Evolutionary conservation across 257 asterid genomes (phyloP).

Genomic region (Ballota nigra): DNA sequence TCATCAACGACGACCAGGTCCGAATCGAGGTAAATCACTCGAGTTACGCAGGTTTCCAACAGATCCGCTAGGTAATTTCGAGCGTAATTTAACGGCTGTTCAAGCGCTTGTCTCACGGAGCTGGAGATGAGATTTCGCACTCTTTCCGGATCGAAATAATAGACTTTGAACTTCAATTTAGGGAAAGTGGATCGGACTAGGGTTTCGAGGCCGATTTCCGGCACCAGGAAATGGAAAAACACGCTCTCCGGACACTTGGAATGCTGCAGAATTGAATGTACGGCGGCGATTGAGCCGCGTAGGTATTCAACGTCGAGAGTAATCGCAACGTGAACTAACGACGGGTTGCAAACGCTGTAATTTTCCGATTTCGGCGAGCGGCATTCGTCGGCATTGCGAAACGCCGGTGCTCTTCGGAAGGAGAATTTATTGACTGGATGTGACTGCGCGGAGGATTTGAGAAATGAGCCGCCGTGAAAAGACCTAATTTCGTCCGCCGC

Average conservation of each 20-base stretch:
- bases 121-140: constrained; percentile 51
- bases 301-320: constrained; percentile 59
- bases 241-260: constrained; percentile 57
- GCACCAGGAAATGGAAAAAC: constrained; percentile 59
- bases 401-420: constrained; percentile 33
- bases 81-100: constrained; percentile 71
- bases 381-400: constrained; percentile 43
- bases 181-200: constrained; percentile 51
- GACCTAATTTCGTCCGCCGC: constrained; percentile 48
- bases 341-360: constrained; percentile 38
- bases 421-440: constrained; percentile 24
- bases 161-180: constrained; percentile 40
- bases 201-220: constrained; percentile 39
- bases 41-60: constrained; percentile 45
- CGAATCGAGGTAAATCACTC: constrained; percentile 67
- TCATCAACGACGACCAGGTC: constrained; percentile 69
- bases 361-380: neutral
- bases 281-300: constrained; percentile 69
- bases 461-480: too few species aligned
- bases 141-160: constrained; percentile 53
- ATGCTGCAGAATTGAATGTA: constrained; percentile 60
- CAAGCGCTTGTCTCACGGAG: constrained; percentile 56
- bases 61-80: constrained; percentile 58
- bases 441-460: constrained; percentile 18
- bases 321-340: constrained; percentile 59